A percentile compares a stretch with the other conserved stretches of the same genome.
Evolutionary conservation across 352 stramenopile species (phyloP).

Genomic region (Pelagophyceae sp.): DNA sequence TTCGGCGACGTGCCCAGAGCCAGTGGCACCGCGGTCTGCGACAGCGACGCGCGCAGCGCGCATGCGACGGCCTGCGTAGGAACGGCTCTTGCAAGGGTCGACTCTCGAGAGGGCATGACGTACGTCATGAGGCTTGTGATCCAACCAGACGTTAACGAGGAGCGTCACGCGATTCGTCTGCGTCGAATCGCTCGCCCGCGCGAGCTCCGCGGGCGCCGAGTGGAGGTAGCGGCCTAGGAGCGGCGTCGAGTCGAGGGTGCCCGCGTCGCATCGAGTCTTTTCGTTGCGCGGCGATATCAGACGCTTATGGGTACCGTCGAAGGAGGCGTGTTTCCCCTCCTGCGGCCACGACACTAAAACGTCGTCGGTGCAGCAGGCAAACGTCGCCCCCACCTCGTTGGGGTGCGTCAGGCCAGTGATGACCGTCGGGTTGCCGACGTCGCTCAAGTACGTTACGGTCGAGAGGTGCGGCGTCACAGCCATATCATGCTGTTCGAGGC

Average conservation of each 20-base stretch:
- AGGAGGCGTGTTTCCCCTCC: conserved; percentile 21
- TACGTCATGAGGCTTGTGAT: not conserved
- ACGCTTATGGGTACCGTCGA: too few relatives aligned
- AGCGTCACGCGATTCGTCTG: not conserved
- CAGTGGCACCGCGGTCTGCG: too few relatives aligned
- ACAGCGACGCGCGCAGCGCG: too few relatives aligned
- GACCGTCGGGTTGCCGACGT: conserved; percentile 20
- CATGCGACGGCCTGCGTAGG: too few relatives aligned
- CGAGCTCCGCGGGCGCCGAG: not conserved
- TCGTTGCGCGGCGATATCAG: too few relatives aligned
- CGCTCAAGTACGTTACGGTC: conserved; percentile 24
- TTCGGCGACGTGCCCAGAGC: too few relatives aligned
- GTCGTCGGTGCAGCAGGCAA: not conserved
- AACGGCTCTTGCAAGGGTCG: too few relatives aligned
- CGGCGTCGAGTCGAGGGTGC: too few relatives aligned
- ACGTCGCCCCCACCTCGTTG: not conserved
- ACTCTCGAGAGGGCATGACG: too few relatives aligned
- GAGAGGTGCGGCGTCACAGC: conserved; percentile 21
- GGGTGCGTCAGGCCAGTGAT: conserved; percentile 3
- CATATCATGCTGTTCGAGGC: not conserved
- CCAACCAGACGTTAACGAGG: conserved; percentile 13
- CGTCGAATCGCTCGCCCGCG: not conserved
- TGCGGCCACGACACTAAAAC: not conserved
- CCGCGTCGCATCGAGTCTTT: too few relatives aligned
- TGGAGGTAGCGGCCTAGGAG: conserved; percentile 9